phyloP scores from a whole-genome alignment of 2,329 filamentous ascomycete species.

The Nemania sp. region DNA sequence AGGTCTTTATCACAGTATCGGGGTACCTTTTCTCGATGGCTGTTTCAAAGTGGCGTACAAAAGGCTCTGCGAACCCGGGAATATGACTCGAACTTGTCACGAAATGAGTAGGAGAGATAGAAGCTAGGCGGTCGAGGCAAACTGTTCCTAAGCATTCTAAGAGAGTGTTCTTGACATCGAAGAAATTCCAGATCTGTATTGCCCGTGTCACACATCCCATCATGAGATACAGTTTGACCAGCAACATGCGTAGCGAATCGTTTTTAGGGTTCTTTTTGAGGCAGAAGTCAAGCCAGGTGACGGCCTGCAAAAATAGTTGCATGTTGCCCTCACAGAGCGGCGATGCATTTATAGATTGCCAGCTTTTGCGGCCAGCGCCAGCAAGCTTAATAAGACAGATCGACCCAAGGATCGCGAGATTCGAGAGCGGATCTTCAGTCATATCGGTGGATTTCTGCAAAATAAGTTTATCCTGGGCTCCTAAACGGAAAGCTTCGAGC shows the following conservation, averaged over 20 bases:
- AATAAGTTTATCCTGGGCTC: conserved; percentile 23
- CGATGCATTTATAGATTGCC: conserved; percentile 18
- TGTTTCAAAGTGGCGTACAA: conserved; percentile 50
- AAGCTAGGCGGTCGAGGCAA: conserved; percentile 59
- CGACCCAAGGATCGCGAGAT: conserved; percentile 34
- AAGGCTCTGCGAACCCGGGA: conserved; percentile 43
- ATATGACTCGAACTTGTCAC: conserved; percentile 23
- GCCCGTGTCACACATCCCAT: conserved; percentile 54
- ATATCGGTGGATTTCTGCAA: conserved; percentile 9
- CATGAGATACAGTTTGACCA: conserved; percentile 55
- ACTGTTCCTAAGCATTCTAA: conserved; percentile 59
- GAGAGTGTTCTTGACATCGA: conserved; percentile 60
- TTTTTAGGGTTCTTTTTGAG: conserved; percentile 50
- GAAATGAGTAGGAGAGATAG: conserved; percentile 51
- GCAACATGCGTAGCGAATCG: conserved; percentile 51
- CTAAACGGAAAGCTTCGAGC: conserved; percentile 27
- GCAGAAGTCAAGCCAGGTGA: conserved; percentile 54
- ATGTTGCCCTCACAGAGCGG: conserved; percentile 33
- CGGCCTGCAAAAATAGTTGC: conserved; percentile 50
- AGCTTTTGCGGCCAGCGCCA: conserved; percentile 9
- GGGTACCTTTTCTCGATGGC: conserved; percentile 46
- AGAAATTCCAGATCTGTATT: conserved; percentile 51
- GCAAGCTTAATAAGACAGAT: conserved; percentile 36
- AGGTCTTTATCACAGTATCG: conserved; percentile 51
- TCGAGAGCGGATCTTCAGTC: conserved; percentile 32